Conservation (phyloP, 2,329 filamentous ascomycete genomes). For the Fusarium multiceps region DNA sequence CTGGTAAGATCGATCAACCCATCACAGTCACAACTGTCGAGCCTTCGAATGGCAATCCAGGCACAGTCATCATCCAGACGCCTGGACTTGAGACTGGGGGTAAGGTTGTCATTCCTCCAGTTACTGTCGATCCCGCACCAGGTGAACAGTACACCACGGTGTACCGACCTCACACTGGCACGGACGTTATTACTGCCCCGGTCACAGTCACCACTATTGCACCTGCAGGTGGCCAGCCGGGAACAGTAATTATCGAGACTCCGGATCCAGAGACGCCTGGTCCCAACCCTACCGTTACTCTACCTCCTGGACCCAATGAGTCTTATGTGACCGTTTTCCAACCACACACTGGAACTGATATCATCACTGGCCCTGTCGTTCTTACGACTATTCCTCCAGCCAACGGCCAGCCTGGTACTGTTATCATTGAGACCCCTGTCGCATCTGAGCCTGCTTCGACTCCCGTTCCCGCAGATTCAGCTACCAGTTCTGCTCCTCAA, state of each 20-base stretch:
- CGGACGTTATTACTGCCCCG: conserved; percentile 18
- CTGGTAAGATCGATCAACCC: conserved; percentile 17
- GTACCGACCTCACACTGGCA: conserved; percentile 24
- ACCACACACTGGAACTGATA: conserved; percentile 16
- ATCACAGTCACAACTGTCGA: conserved; percentile 29
- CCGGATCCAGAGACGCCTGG: conserved; percentile 7
- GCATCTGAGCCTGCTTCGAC: conserved; percentile 3
- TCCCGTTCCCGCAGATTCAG: background rate
- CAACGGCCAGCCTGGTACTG: conserved; percentile 22
- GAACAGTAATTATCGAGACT: conserved; percentile 31
- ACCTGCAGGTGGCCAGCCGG: conserved; percentile 13
- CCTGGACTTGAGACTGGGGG: conserved; percentile 14
- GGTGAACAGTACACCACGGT: conserved; percentile 21
- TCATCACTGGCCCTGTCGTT: conserved; percentile 19
- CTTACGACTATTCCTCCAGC: conserved; percentile 20
- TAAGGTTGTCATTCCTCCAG: conserved; percentile 18
- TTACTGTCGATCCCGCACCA: conserved; percentile 18
- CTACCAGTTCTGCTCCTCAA: background rate
- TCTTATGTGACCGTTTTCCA: conserved; percentile 29
- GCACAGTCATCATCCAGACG: conserved; percentile 30
- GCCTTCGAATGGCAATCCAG: conserved; percentile 17
- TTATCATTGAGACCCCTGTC: conserved; percentile 29
- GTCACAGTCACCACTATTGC: conserved; percentile 21
- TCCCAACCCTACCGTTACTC: conserved; percentile 22
- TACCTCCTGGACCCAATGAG: conserved; percentile 20